Percentiles rank a stretch among this genome's conserved stretches.
phyloP scores from a whole-genome alignment of 2,329 filamentous ascomycete species.

The Clonostachys rosea region DNA sequence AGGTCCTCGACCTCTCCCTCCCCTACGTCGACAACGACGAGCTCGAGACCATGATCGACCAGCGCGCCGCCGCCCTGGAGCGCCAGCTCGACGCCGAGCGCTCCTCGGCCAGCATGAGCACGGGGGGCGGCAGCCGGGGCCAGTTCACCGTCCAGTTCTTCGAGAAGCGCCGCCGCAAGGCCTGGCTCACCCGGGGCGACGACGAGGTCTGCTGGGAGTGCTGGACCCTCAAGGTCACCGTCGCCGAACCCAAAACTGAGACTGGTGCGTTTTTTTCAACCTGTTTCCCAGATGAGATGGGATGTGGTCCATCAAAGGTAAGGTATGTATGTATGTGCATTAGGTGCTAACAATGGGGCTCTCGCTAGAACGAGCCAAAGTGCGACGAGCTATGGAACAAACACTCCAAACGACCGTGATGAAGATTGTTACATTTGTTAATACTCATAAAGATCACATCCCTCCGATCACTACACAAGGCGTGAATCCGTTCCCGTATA shows the following conservation, averaged over 20 bases:
- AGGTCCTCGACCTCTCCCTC: conserved; percentile 85
- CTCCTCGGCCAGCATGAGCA: conserved; percentile 14
- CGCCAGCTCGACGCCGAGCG: conserved; percentile 67
- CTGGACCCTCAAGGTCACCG: conserved; percentile 92
- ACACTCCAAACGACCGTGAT: conserved; percentile 82
- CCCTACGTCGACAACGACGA: conserved; percentile 87
- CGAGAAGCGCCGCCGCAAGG: conserved; percentile 80
- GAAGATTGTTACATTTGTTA: conserved; percentile 85
- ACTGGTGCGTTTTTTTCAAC: conserved; percentile 54
- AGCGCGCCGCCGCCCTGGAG: conserved; percentile 73
- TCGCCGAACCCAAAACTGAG: conserved; percentile 84
- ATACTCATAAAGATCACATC: conserved; percentile 90
- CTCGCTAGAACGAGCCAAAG: conserved; percentile 72
- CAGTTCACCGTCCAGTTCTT: conserved; percentile 89
- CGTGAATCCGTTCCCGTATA: conserved; percentile 92
- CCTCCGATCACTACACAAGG: conserved; percentile 93
- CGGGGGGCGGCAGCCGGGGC: conserved; percentile 56
- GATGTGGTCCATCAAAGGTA: too few species aligned
- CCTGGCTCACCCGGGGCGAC: conserved; percentile 74
- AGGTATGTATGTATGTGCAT: too few species aligned
- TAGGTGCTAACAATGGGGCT: neutral
- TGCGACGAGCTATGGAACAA: conserved; percentile 85
- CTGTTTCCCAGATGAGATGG: neutral
- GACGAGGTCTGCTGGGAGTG: conserved; percentile 97
- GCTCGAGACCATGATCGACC: conserved; percentile 89